Percentiles rank a stretch among this genome's conserved stretches.
Conservation (phyloP, 495 filamentous ascomycete genomes). For the Hyphodiscus hymeniophilus region DNA sequence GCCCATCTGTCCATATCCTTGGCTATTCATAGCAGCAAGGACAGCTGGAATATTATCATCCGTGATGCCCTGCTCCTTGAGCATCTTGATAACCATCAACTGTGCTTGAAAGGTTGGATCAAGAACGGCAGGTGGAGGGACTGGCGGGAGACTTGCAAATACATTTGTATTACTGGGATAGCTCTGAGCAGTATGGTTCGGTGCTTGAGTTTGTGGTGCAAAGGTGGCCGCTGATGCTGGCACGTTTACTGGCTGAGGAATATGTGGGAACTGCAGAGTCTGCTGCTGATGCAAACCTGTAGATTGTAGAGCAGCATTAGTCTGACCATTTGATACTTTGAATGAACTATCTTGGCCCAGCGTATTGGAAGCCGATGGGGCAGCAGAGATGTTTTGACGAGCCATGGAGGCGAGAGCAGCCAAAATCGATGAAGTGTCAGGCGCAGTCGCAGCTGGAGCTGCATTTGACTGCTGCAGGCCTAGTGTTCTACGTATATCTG, state of each 20-base stretch:
- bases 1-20: slow-evolving; percentile 25
- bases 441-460: slow-evolving; percentile 28
- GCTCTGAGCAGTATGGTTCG: slow-evolving; percentile 26
- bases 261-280: slow-evolving; percentile 17
- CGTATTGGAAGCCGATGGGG: slow-evolving; percentile 44
- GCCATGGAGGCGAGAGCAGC: slow-evolving; percentile 80
- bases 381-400: slow-evolving; percentile 61
- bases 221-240: slow-evolving; percentile 43
- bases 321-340: slow-evolving; percentile 47
- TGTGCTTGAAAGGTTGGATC: slow-evolving; percentile 52
- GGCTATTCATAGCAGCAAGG: slow-evolving; percentile 25
- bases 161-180: slow-evolving; percentile 37
- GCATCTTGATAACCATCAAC: slow-evolving; percentile 43
- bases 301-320: slow-evolving; percentile 25
- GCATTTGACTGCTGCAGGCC: slow-evolving; percentile 29
- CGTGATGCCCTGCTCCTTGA: slow-evolving; percentile 49
- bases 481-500: slow-evolving; percentile 37
- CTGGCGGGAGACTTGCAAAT: slow-evolving; percentile 34
- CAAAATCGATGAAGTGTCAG: slow-evolving; percentile 65
- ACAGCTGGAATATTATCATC: slow-evolving; percentile 54
- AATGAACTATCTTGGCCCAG: slow-evolving; percentile 43
- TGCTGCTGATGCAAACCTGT: slow-evolving; percentile 13
- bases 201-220: slow-evolving; percentile 40
- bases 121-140: slow-evolving; percentile 24
- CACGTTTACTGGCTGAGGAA: slow-evolving; percentile 47